Conservation (phyloP, 257 asterid genomes). For the Solanum clarkiae region DNA sequence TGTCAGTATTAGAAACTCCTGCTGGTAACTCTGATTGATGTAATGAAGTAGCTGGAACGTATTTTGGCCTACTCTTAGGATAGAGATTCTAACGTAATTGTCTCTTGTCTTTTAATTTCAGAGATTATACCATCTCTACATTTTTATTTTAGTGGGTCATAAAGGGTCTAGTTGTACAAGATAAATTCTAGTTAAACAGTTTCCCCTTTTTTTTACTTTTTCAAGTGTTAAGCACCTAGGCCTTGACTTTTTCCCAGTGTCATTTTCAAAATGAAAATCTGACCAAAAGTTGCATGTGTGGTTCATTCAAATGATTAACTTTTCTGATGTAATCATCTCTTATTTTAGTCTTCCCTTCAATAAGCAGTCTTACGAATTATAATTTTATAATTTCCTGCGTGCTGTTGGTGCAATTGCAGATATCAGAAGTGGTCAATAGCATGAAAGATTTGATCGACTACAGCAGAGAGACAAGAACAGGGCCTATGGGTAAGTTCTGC, state of each 20-base stretch:
- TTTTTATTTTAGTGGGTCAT: not conserved
- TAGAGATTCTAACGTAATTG: not conserved
- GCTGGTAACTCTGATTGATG: not conserved
- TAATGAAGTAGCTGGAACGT: not conserved
- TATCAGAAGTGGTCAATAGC: conserved; percentile 99
- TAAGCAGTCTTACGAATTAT: not conserved
- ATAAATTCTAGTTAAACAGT: not conserved
- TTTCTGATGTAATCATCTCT: not conserved
- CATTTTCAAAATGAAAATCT: not conserved
- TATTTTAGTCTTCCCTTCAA: not conserved
- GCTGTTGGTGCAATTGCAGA: conserved; percentile 37
- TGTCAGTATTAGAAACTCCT: not conserved
- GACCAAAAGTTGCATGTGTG: not conserved
- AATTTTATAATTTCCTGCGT: not conserved
- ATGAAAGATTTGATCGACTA: conserved; percentile 98
- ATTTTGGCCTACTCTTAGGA: not conserved
- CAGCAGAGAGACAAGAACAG: conserved; percentile 76
- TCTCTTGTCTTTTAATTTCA: not conserved
- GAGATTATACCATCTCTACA: not conserved
- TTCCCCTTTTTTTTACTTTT: not conserved
- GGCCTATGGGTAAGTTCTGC: conserved; percentile 91
- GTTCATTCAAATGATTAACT: not conserved
- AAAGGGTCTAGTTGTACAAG: not conserved
- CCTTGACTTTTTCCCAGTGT: not conserved
- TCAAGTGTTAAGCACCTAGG: not conserved